Conservation (phyloP, 805 yeast species). For the Kuraishia piskuri region DNA sequence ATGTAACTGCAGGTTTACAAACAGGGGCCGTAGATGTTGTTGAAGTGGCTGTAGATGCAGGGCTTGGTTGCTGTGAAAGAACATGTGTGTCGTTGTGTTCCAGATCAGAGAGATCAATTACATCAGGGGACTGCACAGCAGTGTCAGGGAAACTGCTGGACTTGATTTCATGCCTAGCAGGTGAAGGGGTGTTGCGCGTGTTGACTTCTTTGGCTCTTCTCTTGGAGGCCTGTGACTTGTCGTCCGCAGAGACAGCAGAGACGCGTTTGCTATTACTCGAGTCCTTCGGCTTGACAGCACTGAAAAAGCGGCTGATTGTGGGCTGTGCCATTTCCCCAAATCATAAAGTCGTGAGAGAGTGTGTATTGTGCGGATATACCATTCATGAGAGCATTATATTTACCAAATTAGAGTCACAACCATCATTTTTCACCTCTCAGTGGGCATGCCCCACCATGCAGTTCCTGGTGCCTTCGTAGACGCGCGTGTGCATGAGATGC, state of each 20-base stretch:
- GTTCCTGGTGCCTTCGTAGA: neutral
- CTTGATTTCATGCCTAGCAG: neutral
- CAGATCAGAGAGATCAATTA: neutral
- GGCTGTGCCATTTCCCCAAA: constrained; percentile 3
- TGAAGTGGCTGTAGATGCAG: no score
- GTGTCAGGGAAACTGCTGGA: neutral
- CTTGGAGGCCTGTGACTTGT: neutral
- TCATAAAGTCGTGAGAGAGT: neutral
- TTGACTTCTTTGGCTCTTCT: neutral
- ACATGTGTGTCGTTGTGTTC: neutral
- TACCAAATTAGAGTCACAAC: neutral
- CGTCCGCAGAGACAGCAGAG: neutral
- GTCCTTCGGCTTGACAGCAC: neutral
- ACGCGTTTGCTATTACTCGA: neutral
- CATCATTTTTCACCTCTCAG: neutral
- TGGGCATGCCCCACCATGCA: neutral
- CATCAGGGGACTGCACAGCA: neutral
- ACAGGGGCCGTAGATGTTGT: no score
- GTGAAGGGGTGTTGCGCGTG: neutral
- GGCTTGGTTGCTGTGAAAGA: neutral
- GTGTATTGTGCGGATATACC: no score
- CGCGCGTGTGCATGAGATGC: neutral
- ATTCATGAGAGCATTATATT: no score
- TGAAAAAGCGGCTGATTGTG: constrained; percentile 6
- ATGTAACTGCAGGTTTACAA: no score